phyloP scores from a whole-genome alignment of 768 basidiomycete genomes.

The Baorangia bicolor region DNA sequence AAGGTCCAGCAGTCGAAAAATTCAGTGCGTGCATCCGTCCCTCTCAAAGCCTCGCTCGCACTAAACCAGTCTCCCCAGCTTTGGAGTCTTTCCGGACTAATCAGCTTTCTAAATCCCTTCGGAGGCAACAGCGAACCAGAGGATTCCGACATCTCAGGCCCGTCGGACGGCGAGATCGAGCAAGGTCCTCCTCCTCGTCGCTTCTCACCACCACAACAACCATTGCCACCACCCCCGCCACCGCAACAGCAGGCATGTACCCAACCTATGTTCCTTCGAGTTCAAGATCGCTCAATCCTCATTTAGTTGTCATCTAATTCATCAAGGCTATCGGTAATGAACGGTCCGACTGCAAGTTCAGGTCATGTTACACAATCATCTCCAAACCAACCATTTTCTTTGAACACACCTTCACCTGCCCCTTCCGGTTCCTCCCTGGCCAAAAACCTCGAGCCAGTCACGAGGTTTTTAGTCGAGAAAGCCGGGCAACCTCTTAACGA shows the following conservation, averaged over 20 bases:
- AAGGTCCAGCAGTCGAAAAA: slow-evolving; percentile 38
- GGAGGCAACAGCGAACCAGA: slow-evolving; percentile 24
- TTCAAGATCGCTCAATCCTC: slow-evolving; percentile 24
- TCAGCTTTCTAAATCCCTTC: slow-evolving; percentile 53
- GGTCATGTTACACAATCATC: slow-evolving; percentile 13
- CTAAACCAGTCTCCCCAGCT: slow-evolving; percentile 27
- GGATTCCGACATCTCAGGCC: slow-evolving; percentile 18
- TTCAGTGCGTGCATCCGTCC: slow-evolving; percentile 39
- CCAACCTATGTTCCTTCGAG: slow-evolving; percentile 13
- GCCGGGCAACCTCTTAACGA: slow-evolving; percentile 48
- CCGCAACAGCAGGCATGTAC: slow-evolving; percentile 30
- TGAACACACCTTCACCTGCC: slow-evolving; percentile 15
- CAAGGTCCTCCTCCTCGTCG: slow-evolving; percentile 27
- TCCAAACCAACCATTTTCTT: slow-evolving; percentile 17
- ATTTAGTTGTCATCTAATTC: slow-evolving; percentile 25
- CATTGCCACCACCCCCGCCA: slow-evolving; percentile 19
- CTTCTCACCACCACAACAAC: slow-evolving; percentile 24
- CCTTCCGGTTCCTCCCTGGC: slow-evolving; percentile 30
- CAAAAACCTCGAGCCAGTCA: slow-evolving; percentile 48
- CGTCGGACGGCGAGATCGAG: slow-evolving; percentile 29
- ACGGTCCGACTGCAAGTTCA: slow-evolving; percentile 14
- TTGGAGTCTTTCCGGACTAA: slow-evolving; percentile 53
- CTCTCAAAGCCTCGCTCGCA: neutral
- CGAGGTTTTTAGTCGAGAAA: slow-evolving; percentile 47
- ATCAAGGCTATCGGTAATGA: slow-evolving; percentile 14